Conservation (phyloP, 169 alveolate genomes). For the Besnoitia besnoiti region DNA sequence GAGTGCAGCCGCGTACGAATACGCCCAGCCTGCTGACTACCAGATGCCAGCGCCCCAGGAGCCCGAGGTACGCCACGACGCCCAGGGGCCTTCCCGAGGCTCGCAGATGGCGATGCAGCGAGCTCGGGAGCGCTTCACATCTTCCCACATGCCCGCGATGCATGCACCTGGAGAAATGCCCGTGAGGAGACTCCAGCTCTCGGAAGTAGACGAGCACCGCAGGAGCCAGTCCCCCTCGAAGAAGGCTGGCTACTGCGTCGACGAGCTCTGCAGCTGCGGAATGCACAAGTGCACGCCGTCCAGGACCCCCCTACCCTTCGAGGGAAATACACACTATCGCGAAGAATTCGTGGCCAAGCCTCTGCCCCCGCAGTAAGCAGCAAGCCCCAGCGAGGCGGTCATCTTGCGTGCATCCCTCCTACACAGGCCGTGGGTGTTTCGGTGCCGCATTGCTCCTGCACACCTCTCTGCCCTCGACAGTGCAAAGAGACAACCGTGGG, state of each 20-base stretch:
- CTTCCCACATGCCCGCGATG: too few species aligned
- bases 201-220: slow-evolving; percentile 71
- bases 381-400: not conserved
- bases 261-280: slow-evolving; percentile 78
- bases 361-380: slow-evolving; percentile 39
- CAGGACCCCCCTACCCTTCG: slow-evolving; percentile 71
- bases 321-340: slow-evolving; percentile 74
- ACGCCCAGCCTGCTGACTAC: not conserved
- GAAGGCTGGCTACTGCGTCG: slow-evolving; percentile 77
- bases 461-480: too few species aligned
- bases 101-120: too few species aligned
- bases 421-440: too few species aligned
- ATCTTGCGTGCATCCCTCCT: too few species aligned
- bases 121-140: not conserved
- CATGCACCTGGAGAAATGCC: slow-evolving; percentile 57
- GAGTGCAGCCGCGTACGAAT: not conserved
- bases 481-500: too few species aligned
- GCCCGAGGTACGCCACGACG: not conserved
- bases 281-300: slow-evolving; percentile 75
- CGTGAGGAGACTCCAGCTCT: slow-evolving; percentile 44
- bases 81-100: too few species aligned
- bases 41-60: not conserved
- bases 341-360: slow-evolving; percentile 75
- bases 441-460: too few species aligned
- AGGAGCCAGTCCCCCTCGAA: slow-evolving; percentile 74